These are phyloP conservation scores for Verticillium tricorpus DNA, from an alignment of 2,329 filamentous ascomycete species.

Conservation along the genomic window DNA sequence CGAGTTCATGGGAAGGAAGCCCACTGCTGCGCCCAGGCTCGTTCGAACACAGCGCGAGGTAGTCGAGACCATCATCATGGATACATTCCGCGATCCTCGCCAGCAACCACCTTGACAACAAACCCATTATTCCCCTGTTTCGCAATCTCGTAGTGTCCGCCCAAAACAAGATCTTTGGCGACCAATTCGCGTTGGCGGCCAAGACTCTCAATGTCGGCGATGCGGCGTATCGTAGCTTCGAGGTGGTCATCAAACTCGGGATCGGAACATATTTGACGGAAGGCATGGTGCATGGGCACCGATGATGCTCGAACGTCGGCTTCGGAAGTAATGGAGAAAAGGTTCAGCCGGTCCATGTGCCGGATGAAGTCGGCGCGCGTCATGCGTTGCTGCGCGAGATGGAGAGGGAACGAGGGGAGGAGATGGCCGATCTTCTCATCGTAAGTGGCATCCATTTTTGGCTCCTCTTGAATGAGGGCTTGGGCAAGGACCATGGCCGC, in stretches of 20 bases:
- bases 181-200: slow-evolving; percentile 92
- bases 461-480: slow-evolving; percentile 80
- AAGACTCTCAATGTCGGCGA: slow-evolving; percentile 87
- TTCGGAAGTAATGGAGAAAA: slow-evolving; percentile 87
- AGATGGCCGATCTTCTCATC: slow-evolving; percentile 10
- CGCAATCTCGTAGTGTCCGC: slow-evolving; percentile 70
- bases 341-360: slow-evolving; percentile 85
- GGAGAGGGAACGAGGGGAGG: slow-evolving; percentile 48
- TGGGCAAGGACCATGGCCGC: slow-evolving; percentile 91
- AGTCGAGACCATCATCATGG: not conserved
- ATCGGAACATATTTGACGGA: slow-evolving; percentile 73
- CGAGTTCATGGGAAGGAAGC: too few relatives aligned
- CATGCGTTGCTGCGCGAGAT: slow-evolving; percentile 87
- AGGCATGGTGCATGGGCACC: slow-evolving; percentile 93
- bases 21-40: too few relatives aligned
- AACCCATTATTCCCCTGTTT: slow-evolving; percentile 32
- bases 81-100: slow-evolving; percentile 24
- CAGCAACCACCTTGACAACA: slow-evolving; percentile 38
- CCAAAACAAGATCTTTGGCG: slow-evolving; percentile 86
- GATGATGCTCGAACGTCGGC: slow-evolving; percentile 88
- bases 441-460: slow-evolving; percentile 36
- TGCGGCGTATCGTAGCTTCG: slow-evolving; percentile 57
- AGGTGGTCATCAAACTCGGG: slow-evolving; percentile 49
- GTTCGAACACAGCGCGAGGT: too few relatives aligned
- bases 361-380: slow-evolving; percentile 93